phyloP scores from a whole-genome alignment of 2,329 filamentous ascomycete species.

The Golovinomyces cichoracearum region DNA sequence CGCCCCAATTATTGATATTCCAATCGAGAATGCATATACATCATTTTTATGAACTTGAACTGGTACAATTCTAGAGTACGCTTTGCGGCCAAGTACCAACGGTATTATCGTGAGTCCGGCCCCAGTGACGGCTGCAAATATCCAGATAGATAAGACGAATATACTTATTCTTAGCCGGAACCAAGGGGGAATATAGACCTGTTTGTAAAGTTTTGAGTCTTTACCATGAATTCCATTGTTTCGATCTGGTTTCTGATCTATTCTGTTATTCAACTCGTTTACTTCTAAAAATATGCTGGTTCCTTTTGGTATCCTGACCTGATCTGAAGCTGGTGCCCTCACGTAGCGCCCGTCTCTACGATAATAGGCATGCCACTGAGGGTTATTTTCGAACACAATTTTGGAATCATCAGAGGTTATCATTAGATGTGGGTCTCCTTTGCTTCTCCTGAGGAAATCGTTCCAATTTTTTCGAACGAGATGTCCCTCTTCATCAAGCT shows the following conservation, averaged over 20 bases:
- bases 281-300: conserved; percentile 57
- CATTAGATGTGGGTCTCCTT: conserved; percentile 10
- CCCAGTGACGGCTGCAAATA: conserved; percentile 72
- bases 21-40: conserved; percentile 84
- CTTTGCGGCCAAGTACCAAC: conserved; percentile 53
- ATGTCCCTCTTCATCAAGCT: conserved; percentile 55
- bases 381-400: conserved; percentile 21
- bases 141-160: conserved; percentile 77
- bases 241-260: conserved; percentile 30
- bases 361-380: conserved; percentile 25
- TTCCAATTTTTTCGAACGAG: conserved; percentile 35
- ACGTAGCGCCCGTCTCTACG: conserved; percentile 57
- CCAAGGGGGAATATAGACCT: conserved; percentile 59
- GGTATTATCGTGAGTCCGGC: conserved; percentile 68
- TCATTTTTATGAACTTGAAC: conserved; percentile 58
- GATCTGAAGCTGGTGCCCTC: conserved; percentile 77
- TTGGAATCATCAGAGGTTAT: conserved; percentile 5
- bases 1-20: conserved; percentile 55
- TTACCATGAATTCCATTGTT: conserved; percentile 29
- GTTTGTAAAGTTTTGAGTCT: conserved; percentile 23
- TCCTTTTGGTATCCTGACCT: conserved; percentile 77
- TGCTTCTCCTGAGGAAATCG: conserved; percentile 23
- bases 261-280: conserved; percentile 35
- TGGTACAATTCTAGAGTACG: conserved; percentile 52
- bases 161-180: conserved; percentile 57